phyloP scores from a whole-genome alignment of 1,284 basidiomycete genomes.

The Limonomyces culmigenus region DNA sequence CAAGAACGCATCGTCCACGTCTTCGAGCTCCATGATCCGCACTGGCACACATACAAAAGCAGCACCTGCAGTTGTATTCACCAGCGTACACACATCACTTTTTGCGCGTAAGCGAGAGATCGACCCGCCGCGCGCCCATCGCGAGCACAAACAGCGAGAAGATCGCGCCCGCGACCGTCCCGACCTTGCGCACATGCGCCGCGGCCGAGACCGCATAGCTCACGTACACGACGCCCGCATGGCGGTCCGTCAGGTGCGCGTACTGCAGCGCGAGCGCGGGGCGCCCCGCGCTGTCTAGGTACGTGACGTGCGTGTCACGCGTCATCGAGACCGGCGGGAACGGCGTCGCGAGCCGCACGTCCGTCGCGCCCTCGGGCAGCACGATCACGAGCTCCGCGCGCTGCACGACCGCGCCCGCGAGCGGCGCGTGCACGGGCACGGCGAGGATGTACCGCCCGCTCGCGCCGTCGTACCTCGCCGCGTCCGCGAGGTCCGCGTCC shows the following conservation, averaged over 20 bases:
- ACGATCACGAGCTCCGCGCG: constrained; percentile 70
- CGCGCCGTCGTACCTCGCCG: constrained; percentile 40
- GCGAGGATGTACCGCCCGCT: constrained; percentile 55
- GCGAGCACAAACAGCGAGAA: constrained; percentile 47
- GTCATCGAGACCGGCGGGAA: constrained; percentile 55
- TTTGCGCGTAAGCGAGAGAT: no score
- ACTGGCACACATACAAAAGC: no score
- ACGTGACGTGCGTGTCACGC: constrained; percentile 61
- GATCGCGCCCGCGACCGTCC: constrained; percentile 55
- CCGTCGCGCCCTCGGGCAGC: constrained; percentile 88
- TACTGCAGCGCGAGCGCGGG: constrained; percentile 66
- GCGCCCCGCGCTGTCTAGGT: constrained; percentile 88
- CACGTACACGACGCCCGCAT: constrained; percentile 61
- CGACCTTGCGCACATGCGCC: constrained; percentile 72
- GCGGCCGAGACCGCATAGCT: constrained; percentile 66
- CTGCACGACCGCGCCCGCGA: constrained; percentile 71
- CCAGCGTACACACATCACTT: no score
- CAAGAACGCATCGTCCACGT: no score
- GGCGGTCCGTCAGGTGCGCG: constrained; percentile 60
- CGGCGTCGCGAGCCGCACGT: constrained; percentile 62
- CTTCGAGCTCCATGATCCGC: no score
- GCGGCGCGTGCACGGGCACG: constrained; percentile 75
- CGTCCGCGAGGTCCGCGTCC: constrained; percentile 72
- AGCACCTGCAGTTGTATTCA: no score
- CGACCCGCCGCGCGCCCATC: constrained; percentile 42